These are phyloP conservation scores for Chaetoceros tenuissimus DNA, from an alignment of 108 stramenopile species.

Conservation along the genomic window DNA sequence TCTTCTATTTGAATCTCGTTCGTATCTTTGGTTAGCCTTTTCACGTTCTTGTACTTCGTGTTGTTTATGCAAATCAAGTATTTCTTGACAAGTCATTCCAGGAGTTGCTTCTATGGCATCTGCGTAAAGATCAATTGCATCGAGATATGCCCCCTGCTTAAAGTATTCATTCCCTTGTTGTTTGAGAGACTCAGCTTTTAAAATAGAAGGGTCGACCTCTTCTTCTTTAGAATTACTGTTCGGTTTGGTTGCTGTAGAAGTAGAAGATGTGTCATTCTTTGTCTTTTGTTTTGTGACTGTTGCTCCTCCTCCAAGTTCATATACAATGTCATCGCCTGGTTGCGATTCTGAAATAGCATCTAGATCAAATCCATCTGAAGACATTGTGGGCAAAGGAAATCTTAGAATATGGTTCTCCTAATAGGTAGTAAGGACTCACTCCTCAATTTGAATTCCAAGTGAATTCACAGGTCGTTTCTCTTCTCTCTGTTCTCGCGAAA, in stretches of 20 bases:
- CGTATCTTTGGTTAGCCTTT: slow-evolving; percentile 7
- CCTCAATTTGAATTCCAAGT: too few species aligned
- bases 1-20: slow-evolving; percentile 12
- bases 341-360: slow-evolving; percentile 18
- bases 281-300: slow-evolving; percentile 8
- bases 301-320: slow-evolving; percentile 55
- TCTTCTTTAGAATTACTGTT: slow-evolving; percentile 8
- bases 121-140: slow-evolving; percentile 74
- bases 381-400: too few species aligned
- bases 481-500: too few species aligned
- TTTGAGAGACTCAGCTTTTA: slow-evolving; percentile 50
- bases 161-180: slow-evolving; percentile 68
- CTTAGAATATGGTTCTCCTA: too few species aligned
- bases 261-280: slow-evolving; percentile 1
- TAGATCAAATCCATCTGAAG: slow-evolving; percentile 52
- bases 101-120: slow-evolving; percentile 76
- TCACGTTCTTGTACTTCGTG: slow-evolving; percentile 14
- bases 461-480: too few species aligned
- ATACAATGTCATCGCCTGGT: slow-evolving; percentile 26
- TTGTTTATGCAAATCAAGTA: slow-evolving; percentile 13
- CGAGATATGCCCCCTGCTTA: slow-evolving; percentile 44
- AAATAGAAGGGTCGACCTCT: slow-evolving; percentile 9
- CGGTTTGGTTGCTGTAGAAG: background rate
- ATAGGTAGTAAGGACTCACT: too few species aligned
- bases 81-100: slow-evolving; percentile 31